Evolutionary conservation across 352 stramenopile species (phyloP), one percentile per base, ranked within the genome.

Genomic region (Pseudoperonospora humuli): DNA sequence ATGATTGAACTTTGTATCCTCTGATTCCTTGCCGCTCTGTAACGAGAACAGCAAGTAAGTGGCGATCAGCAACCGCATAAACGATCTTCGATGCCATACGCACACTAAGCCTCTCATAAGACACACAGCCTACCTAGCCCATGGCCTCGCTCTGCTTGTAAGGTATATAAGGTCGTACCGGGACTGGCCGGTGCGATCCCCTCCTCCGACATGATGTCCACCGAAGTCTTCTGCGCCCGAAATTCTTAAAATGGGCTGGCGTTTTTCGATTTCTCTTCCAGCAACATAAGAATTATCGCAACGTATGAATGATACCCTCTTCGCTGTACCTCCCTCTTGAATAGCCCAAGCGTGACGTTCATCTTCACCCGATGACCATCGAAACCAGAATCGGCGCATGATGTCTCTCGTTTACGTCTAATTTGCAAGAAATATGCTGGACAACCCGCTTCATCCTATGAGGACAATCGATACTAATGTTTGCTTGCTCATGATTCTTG

Each of bases 141-240:
- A 32, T 29, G 17, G 26, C 31, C 39, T 23, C 39, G 52, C 18
- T 52, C 51, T 67, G 52, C 32, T 54, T 18, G 29, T 40, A 61
- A 42, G 26, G 54, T 59, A 67, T 67, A 64, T 33, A 67, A 47
- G 24, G 32, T 62, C 58, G 53, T 67, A 67, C 59, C 59, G 37
- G 36, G 57, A 45, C 31, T 64, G 14, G 35, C 45, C 45, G 54
- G 23, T 51, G 54, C 19, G 34, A 57, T 50, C 34, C 39, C 45
- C 7, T 62, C 59, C 13, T 68, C 59, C 25, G 45, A 49, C 59
- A 68, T 68, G 18, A 13, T 43, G 28, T 50, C 26, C 18, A 41
- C 18, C 39, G 13, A 39, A 10, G 29, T 38, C 26, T 7, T 39
- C 44, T 18, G 34, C 29, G 23, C 39, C 28, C 15, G 45, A 60